Evolutionary conservation across 139 green algal species (phyloP).

Genomic region (Ettlia oleoabundans): DNA sequence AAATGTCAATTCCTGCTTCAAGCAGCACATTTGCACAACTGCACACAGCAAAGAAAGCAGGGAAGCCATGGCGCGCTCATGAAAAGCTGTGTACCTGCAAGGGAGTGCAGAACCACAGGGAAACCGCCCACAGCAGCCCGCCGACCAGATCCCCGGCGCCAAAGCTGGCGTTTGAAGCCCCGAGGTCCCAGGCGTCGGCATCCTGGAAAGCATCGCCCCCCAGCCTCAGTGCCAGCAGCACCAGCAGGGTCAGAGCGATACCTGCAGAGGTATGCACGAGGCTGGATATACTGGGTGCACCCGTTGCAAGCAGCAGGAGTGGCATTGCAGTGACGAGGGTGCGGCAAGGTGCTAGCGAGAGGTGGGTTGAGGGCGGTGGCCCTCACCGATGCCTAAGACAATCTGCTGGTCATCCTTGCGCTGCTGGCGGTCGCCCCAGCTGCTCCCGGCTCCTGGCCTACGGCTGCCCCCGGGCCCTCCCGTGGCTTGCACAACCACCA

Average conservation of each 20-base stretch:
- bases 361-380: neutral
- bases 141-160: conserved; percentile 51
- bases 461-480: neutral
- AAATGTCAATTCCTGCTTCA: too few species aligned
- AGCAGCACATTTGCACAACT: too few species aligned
- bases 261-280: neutral
- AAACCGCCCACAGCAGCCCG: conserved; percentile 58
- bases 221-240: conserved; percentile 23
- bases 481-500: too few species aligned
- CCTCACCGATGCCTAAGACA: conserved; percentile 10
- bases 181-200: neutral
- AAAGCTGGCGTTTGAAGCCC: neutral
- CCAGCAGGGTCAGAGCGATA: conserved; percentile 23
- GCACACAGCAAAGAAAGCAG: too few species aligned
- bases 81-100: conserved; percentile 33
- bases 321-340: too few species aligned
- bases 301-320: too few species aligned
- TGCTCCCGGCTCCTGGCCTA: neutral
- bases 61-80: too few species aligned
- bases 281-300: too few species aligned
- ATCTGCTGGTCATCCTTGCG: conserved; percentile 21
- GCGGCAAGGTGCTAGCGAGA: neutral
- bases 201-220: neutral
- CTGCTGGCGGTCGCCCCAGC: conserved; percentile 12
- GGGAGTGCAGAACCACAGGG: conserved; percentile 68